Conservation (phyloP, 495 filamentous ascomycete species). For the Penicillium pancosmium region DNA sequence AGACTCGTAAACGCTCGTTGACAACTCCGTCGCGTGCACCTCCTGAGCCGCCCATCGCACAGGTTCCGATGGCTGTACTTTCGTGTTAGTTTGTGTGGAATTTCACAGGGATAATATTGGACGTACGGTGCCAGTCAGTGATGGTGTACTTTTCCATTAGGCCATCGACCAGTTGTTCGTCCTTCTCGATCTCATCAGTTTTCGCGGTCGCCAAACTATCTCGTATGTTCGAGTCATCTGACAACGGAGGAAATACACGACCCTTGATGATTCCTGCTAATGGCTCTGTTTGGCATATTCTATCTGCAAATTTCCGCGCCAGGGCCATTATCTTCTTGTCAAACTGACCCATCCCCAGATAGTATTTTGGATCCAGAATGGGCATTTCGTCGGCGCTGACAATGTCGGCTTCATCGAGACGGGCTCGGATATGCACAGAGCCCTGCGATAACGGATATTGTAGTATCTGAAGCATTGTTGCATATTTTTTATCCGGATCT, state of each 20-base stretch:
- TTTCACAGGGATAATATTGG: neutral
- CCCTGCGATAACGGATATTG: conserved; percentile 57
- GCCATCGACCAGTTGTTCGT: neutral
- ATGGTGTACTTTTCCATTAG: conserved; percentile 34
- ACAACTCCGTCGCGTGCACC: conserved; percentile 46
- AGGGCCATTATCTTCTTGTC: conserved; percentile 48
- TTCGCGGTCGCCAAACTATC: conserved; percentile 10
- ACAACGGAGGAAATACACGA: conserved; percentile 40
- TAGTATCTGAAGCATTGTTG: conserved; percentile 54
- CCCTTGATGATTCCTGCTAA: conserved; percentile 40
- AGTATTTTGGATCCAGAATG: conserved; percentile 51
- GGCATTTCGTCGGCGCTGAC: conserved; percentile 30
- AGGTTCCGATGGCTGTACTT: conserved; percentile 47
- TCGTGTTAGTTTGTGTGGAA: conserved; percentile 11
- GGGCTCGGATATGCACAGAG: conserved; percentile 44
- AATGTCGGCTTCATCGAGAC: conserved; percentile 8
- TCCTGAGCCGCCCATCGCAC: conserved; percentile 50
- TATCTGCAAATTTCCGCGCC: conserved; percentile 43
- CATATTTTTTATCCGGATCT: conserved; percentile 50
- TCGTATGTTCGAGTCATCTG: conserved; percentile 22
- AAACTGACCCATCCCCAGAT: conserved; percentile 32
- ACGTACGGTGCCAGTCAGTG: conserved; percentile 45
- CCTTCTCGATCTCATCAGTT: neutral
- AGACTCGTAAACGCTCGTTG: conserved; percentile 47
- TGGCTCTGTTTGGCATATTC: conserved; percentile 44